phyloP scores from a whole-genome alignment of 371 early-diverging fungal species.

The Dinochytrium kinnereticum region DNA sequence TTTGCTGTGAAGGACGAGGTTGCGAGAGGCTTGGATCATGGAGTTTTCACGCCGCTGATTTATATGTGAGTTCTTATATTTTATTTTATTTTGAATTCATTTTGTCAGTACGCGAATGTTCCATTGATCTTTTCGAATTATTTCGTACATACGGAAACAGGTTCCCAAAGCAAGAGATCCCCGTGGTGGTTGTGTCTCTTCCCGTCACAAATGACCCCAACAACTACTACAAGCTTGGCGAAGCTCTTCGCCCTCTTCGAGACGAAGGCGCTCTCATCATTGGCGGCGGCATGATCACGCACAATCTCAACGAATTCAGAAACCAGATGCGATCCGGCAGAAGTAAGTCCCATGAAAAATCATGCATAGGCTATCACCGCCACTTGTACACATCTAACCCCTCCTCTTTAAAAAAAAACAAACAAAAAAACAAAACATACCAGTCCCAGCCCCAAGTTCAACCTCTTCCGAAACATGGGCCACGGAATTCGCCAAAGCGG shows the following conservation, averaged over 20 bases:
- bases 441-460: not conserved
- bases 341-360: too few species aligned
- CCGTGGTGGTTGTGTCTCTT: constrained; percentile 38
- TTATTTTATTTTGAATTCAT: not conserved
- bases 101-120: too few species aligned
- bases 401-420: not conserved
- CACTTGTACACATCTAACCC: not conserved
- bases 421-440: not conserved
- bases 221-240: constrained; percentile 32
- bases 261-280: constrained; percentile 47
- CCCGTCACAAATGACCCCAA: constrained; percentile 28
- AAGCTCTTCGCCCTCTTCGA: constrained; percentile 37
- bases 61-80: constrained; percentile 24
- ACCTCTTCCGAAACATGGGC: constrained; percentile 22
- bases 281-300: constrained; percentile 44
- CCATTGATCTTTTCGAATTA: too few species aligned
- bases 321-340: not conserved
- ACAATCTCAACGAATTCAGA: constrained; percentile 38
- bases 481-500: constrained; percentile 3
- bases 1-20: constrained; percentile 36
- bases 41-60: constrained; percentile 52
- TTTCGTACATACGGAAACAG: not conserved
- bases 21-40: constrained; percentile 55
- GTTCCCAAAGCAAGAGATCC: constrained; percentile 36
- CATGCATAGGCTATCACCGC: too few species aligned